Evolutionary conservation across 1,284 basidiomycete genomes (phyloP).

Genomic region (Trichosporon faecale): DNA sequence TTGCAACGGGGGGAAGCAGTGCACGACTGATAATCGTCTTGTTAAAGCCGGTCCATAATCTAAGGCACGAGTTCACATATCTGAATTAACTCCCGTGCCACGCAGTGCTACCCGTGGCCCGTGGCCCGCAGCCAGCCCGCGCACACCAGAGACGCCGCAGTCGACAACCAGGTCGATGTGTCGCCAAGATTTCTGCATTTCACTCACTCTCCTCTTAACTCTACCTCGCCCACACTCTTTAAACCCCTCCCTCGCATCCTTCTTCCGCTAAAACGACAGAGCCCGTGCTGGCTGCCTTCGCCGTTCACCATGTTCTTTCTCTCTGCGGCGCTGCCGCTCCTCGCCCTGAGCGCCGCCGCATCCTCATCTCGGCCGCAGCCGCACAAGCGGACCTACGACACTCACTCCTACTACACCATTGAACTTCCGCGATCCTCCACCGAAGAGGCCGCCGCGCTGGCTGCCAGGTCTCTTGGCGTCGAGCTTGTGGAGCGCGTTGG

Average conservation of each 20-base stretch:
- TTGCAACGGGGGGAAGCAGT: neutral
- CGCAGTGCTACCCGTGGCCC: neutral
- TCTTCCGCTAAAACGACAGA: neutral
- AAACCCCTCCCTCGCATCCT: neutral
- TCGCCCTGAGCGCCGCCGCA: conserved; percentile 22
- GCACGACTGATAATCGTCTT: neutral
- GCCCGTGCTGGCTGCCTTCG: neutral
- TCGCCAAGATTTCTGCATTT: neutral
- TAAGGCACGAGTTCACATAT: conserved; percentile 8
- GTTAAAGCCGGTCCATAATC: conserved; percentile 1
- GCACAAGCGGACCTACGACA: conserved; percentile 59
- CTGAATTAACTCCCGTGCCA: conserved; percentile 7
- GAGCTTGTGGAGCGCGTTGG: conserved; percentile 86
- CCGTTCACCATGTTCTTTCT: conserved; percentile 17
- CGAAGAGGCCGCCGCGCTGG: conserved; percentile 50
- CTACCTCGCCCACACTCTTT: neutral
- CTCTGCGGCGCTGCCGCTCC: conserved; percentile 18
- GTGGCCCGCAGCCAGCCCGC: neutral
- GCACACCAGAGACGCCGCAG: neutral
- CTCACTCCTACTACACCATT: conserved; percentile 68
- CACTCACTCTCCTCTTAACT: neutral
- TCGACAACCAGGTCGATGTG: neutral
- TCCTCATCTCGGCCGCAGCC: conserved; percentile 14
- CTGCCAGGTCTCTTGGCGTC: conserved; percentile 65
- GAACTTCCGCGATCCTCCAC: conserved; percentile 57